These are phyloP conservation scores for Penicillium sp. DNA, from an alignment of 2,329 filamentous ascomycete genomes.

Conservation along the genomic window DNA sequence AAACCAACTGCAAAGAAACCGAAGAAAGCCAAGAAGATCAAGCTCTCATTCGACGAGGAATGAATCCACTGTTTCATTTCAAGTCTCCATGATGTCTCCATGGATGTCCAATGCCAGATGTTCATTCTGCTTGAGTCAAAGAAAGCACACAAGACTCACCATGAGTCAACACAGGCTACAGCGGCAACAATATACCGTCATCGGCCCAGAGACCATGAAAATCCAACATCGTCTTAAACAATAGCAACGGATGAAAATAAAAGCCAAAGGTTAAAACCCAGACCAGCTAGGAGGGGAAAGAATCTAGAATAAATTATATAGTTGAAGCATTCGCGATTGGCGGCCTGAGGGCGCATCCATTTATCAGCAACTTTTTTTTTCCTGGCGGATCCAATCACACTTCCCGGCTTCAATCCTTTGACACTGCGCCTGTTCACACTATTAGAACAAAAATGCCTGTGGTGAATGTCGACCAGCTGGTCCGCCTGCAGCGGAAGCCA, in stretches of 20 bases:
- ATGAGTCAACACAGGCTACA: constrained; percentile 18
- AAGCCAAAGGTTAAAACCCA: too few species aligned
- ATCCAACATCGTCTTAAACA: background rate
- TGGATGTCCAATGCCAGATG: background rate
- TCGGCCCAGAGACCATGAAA: background rate
- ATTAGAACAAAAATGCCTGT: constrained; percentile 72
- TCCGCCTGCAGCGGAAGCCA: constrained; percentile 82
- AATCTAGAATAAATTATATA: background rate
- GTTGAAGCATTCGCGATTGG: constrained; percentile 4
- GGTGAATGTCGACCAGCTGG: constrained; percentile 85
- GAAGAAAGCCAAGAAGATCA: constrained; percentile 50
- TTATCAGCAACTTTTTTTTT: constrained; percentile 27
- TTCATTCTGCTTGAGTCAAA: background rate
- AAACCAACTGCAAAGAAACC: constrained; percentile 35
- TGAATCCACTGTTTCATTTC: background rate
- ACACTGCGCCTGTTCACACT: constrained; percentile 14
- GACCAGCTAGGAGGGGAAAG: background rate
- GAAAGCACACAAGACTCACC: constrained; percentile 13
- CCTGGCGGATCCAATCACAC: constrained; percentile 11
- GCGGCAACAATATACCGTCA: constrained; percentile 6
- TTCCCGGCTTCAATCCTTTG: constrained; percentile 16
- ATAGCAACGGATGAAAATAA: background rate
- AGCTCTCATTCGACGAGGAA: constrained; percentile 48
- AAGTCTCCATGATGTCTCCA: background rate
- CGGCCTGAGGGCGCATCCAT: constrained; percentile 9